Percentiles rank a stretch among this genome's conserved stretches.
phyloP scores from a whole-genome alignment of 768 basidiomycete genomes.

The Tylopilus cervinicoccineus region DNA sequence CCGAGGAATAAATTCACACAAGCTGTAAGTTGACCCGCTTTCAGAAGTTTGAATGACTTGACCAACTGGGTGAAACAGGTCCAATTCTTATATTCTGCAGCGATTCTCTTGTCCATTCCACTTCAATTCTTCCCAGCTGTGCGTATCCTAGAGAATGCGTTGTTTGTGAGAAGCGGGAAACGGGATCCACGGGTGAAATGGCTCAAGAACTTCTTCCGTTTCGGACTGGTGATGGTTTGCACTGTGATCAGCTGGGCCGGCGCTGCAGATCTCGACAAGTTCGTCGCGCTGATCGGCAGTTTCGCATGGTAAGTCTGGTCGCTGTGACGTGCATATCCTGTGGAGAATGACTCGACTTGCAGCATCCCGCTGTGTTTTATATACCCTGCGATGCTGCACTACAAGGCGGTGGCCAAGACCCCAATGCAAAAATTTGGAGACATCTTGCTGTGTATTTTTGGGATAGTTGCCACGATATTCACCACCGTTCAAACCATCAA shows the following conservation, averaged over 20 bases:
- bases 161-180: constrained; percentile 89
- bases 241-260: constrained; percentile 81
- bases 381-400: constrained; percentile 91
- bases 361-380: constrained; percentile 93
- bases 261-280: constrained; percentile 90
- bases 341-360: constrained; percentile 10
- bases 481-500: constrained; percentile 77
- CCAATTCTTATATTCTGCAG: constrained; percentile 86
- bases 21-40: constrained; percentile 50
- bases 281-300: constrained; percentile 88
- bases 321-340: neutral
- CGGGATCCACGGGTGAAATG: constrained; percentile 80
- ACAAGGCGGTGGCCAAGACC: constrained; percentile 79
- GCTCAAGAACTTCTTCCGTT: constrained; percentile 91
- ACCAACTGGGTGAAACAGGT: constrained; percentile 39
- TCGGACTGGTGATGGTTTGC: constrained; percentile 70
- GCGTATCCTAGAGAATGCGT: constrained; percentile 93
- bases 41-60: neutral
- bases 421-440: constrained; percentile 62
- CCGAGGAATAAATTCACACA: constrained; percentile 82
- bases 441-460: constrained; percentile 72
- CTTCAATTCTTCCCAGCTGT: constrained; percentile 98
- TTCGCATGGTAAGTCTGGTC: constrained; percentile 75
- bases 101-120: constrained; percentile 88
- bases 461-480: constrained; percentile 65